A percentile compares a stretch with the other conserved stretches of the same genome.
Evolutionary conservation across 805 yeast species (phyloP).

Genomic region (Lipomyces orientalis): DNA sequence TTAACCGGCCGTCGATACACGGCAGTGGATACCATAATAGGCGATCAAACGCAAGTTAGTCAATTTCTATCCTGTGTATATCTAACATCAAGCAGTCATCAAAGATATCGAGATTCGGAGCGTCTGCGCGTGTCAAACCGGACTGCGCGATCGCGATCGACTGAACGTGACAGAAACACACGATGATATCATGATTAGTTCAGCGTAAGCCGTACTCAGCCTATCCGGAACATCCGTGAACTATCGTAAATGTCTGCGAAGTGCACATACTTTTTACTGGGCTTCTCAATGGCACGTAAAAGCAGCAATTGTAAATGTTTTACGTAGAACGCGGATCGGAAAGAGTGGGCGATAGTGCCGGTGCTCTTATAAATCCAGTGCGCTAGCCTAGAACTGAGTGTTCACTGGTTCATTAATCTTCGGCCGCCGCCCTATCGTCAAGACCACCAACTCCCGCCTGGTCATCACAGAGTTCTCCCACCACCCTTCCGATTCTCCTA

Average conservation of each 20-base stretch:
- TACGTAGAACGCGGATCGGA: background rate
- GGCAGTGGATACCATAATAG: no score
- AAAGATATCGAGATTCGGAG: no score
- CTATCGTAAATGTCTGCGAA: background rate
- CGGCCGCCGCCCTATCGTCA: background rate
- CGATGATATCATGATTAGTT: slow-evolving; percentile 6
- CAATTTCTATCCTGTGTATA: no score
- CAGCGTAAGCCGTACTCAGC: background rate
- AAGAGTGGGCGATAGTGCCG: background rate
- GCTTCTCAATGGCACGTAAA: background rate
- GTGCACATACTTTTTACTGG: background rate
- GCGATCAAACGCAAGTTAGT: no score
- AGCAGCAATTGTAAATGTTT: background rate
- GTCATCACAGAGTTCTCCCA: background rate
- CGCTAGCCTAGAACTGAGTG: background rate
- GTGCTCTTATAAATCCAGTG: background rate
- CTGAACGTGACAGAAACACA: no score
- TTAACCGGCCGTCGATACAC: no score
- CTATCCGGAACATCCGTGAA: background rate
- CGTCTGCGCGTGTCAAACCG: no score
- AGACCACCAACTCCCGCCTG: slow-evolving; percentile 16
- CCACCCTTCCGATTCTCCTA: slow-evolving; percentile 5
- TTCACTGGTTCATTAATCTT: background rate
- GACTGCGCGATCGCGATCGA: no score
- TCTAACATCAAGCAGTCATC: no score